These are phyloP conservation scores for Dichotomopilus funicola DNA, from an alignment of 2,329 filamentous ascomycete species.

Conservation along the genomic window DNA sequence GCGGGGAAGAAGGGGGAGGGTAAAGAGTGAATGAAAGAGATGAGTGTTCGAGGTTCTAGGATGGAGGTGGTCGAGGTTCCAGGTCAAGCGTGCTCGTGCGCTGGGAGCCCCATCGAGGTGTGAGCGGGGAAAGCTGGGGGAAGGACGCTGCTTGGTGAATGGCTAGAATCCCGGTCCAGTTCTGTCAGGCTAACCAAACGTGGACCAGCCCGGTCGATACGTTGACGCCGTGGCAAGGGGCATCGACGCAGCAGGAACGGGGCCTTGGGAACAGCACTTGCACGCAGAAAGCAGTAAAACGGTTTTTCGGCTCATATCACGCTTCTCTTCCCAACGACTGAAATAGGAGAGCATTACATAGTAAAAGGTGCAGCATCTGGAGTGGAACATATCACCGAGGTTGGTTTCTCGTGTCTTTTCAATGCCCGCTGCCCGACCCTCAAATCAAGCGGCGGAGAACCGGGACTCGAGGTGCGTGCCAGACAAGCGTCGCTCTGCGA, in stretches of 20 bases:
- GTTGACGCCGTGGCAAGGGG: slow-evolving; percentile 19
- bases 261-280: no score
- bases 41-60: slow-evolving; percentile 15
- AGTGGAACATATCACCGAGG: no score
- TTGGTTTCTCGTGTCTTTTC: no score
- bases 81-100: slow-evolving; percentile 16
- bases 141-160: slow-evolving; percentile 23
- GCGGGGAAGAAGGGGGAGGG: slow-evolving; percentile 7
- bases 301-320: no score
- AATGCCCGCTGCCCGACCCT: no score
- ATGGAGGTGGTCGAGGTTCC: slow-evolving; percentile 22
- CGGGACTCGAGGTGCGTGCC: no score
- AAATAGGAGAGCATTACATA: no score
- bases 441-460: no score
- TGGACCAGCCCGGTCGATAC: slow-evolving; percentile 14
- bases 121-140: slow-evolving; percentile 25
- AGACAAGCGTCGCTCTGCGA: not conserved
- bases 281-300: no score
- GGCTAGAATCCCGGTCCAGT: slow-evolving; percentile 20
- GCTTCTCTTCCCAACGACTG: no score
- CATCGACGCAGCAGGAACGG: no score
- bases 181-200: slow-evolving; percentile 19
- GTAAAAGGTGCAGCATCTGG: no score
- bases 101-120: slow-evolving; percentile 15
- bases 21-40: slow-evolving; percentile 16